A percentile compares a stretch with the other conserved stretches of the same genome.
Evolutionary conservation across 2,329 filamentous ascomycete genomes (phyloP).

Genomic region (Thermomyces lanuginosus): DNA sequence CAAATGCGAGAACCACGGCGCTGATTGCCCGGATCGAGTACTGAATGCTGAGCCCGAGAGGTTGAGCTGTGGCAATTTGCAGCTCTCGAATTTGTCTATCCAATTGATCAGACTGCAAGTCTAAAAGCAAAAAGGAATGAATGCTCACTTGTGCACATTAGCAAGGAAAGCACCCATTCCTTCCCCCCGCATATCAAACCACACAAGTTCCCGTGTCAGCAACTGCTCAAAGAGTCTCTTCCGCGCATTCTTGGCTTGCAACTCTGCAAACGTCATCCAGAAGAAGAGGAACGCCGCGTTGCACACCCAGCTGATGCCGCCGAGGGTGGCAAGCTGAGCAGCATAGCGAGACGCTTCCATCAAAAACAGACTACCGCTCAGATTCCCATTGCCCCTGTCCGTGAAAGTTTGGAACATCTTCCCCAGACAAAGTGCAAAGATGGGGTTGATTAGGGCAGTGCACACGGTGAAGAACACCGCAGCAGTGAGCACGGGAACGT

Average conservation of each 20-base stretch:
- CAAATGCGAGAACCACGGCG: constrained; percentile 56
- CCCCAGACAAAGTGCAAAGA: constrained; percentile 55
- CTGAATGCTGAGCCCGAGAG: constrained; percentile 53
- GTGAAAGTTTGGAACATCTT: constrained; percentile 58
- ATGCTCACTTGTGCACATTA: constrained; percentile 53
- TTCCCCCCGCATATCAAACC: constrained; percentile 61
- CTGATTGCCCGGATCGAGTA: constrained; percentile 48
- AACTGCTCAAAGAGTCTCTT: constrained; percentile 50
- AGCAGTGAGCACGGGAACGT: constrained; percentile 38
- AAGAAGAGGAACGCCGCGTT: constrained; percentile 49
- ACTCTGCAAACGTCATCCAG: constrained; percentile 67
- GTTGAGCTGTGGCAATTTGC: constrained; percentile 63
- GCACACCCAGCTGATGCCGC: constrained; percentile 47
- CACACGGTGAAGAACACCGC: constrained; percentile 42
- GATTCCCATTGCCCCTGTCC: constrained; percentile 42
- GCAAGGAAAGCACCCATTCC: constrained; percentile 58
- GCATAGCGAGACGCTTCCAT: constrained; percentile 43
- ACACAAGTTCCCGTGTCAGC: constrained; percentile 56
- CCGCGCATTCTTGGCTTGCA: constrained; percentile 54
- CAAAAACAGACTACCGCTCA: constrained; percentile 37
- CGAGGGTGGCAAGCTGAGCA: constrained; percentile 46
- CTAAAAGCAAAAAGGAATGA: constrained; percentile 5
- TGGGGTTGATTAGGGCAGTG: constrained; percentile 47
- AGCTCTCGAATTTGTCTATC: constrained; percentile 64
- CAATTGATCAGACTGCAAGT: constrained; percentile 4